Base-by-base conservation (phyloP, 495 filamentous ascomycete genomes). In the Aspergillus incahuasiensis region DNA sequence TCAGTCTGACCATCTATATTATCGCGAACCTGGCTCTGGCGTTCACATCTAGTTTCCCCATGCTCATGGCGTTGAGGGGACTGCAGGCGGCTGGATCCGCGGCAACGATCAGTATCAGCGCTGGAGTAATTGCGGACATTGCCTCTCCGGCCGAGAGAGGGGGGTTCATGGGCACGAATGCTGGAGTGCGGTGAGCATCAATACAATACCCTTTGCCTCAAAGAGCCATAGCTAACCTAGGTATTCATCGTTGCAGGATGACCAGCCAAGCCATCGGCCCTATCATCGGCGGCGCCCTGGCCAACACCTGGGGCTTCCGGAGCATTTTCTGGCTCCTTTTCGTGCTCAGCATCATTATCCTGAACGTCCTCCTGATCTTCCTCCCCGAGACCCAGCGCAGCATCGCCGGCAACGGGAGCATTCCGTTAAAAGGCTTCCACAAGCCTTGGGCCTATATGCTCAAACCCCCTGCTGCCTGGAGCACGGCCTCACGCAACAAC, bases 321-420 rank as follows among this genome's bases (percentile, higher is more conserved):
- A 79, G 81, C 22, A 86, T 88, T 51, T 91, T 91, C 67, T 90
- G 85, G 86, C 87, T 89, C 55, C 73, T 88, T 19, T 75, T 79
- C 44, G 86, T 87, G 39, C 58, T 83, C 22, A 73, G 78, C 24
- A 78, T 69, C 1, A 66, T 77, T 16, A 76, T 74, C 56, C 62
- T 81, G 1, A 11, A 71, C 0, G 75, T 79, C 5, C 83, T 84
- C 56, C 35, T 80, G 16, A 56, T 87, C 40, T 73, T 80, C 30
- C 77, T 90, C 6, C 87, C 86, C 3, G 87, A 90, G 66, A 91
- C 88, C 11, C 79, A 84, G 50, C 77, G 88, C 15, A 80, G 82
- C 9, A 79, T 91, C 7, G 88, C 88, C 0, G 88, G 88, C 0
- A 88, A 91, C 65, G 88, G 88, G 18, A 74, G 69, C 8, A 71